Conservation (phyloP, 2,329 filamentous ascomycete genomes). For the Colletotrichum gigasporum region DNA sequence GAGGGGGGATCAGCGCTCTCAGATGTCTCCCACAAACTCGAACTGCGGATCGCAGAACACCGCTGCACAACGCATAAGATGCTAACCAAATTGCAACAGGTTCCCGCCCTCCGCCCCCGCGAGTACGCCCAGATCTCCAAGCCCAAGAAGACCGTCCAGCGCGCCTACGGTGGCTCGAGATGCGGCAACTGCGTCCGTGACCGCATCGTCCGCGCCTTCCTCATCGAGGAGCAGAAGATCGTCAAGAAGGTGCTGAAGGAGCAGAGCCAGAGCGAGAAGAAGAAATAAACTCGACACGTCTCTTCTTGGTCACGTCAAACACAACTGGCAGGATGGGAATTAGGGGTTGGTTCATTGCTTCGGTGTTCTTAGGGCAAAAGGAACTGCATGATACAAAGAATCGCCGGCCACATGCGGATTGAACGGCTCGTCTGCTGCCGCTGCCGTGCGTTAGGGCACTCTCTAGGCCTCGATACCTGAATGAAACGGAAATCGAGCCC, state of each 20-base stretch:
- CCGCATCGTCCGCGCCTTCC: constrained; percentile 96
- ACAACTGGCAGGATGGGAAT: constrained; percentile 36
- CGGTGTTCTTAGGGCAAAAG: constrained; percentile 61
- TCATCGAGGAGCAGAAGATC: constrained; percentile 99
- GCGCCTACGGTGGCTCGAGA: constrained; percentile 97
- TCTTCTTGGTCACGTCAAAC: constrained; percentile 34
- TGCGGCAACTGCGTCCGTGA: constrained; percentile 99
- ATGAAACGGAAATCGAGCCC: constrained; percentile 35
- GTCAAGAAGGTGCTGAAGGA: constrained; percentile 99
- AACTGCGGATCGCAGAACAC: background rate
- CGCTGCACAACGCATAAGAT: too few species aligned
- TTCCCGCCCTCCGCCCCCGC: constrained; percentile 96
- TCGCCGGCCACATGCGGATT: constrained; percentile 36
- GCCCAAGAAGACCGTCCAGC: constrained; percentile 99
- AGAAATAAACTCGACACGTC: constrained; percentile 66
- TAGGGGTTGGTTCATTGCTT: constrained; percentile 59
- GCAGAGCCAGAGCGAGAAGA: constrained; percentile 80
- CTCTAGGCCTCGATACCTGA: constrained; percentile 33
- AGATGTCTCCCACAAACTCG: constrained; percentile 6
- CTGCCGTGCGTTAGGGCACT: constrained; percentile 53
- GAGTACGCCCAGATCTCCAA: constrained; percentile 97
- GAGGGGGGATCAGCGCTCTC: constrained; percentile 2
- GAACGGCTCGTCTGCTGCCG: constrained; percentile 45
- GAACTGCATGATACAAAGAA: constrained; percentile 58
- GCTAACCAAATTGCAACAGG: constrained; percentile 56